Evolutionary conservation across 192 early-diverging fungal species (phyloP), one percentile per base, ranked within the genome.

Genomic region (Coemansia sp.): DNA sequence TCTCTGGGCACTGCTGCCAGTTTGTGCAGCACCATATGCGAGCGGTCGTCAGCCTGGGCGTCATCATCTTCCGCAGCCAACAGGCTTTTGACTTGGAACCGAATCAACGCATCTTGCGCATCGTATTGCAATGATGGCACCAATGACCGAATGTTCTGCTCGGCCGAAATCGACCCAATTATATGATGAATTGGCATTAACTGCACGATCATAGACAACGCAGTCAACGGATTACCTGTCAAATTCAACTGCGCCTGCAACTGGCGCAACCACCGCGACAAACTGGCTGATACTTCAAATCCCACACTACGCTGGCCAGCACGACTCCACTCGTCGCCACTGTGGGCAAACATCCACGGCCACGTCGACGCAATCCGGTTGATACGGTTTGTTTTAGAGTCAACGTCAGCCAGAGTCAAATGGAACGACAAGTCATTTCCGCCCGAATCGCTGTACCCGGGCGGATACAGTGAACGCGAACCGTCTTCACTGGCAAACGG

Each of bases 231-330:
- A 37, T 68, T 74, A 0, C 72, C 77, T 0, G 72, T 65, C 64
- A 80, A 55, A 19, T 80, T 80, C 8, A 80, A 63, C 27, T 72
- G 65, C 4, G 72, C 72, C 58, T 80, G 76, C 62, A 79, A 59
- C 5, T 60, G 67, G 14, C 72, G 71, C 51, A 79, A 62, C 76
- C 76, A 79, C 65, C 76, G 76, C 50, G 76, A 79, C 45, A 79
- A 29, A 21, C 68, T 70, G 6, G 65, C 45, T 5, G 72, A 73
- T 2, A 79, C 58, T 47, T 67, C 68, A n/a, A 70, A 63, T 15
- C 65, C 51, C 29, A 63, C 29, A 11, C 41, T 52, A 41, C 48
- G 67, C 61, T 37, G 25, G 29, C 27, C 51, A 11, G 37, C 24
- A 23, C 29, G 58, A 6, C 49, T 11, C 39, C 38, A 23, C 25